Evolutionary conservation across 768 basidiomycete genomes (phyloP), one percentile per base, ranked within the genome.

Genomic region (Gymnopilus junonius): DNA sequence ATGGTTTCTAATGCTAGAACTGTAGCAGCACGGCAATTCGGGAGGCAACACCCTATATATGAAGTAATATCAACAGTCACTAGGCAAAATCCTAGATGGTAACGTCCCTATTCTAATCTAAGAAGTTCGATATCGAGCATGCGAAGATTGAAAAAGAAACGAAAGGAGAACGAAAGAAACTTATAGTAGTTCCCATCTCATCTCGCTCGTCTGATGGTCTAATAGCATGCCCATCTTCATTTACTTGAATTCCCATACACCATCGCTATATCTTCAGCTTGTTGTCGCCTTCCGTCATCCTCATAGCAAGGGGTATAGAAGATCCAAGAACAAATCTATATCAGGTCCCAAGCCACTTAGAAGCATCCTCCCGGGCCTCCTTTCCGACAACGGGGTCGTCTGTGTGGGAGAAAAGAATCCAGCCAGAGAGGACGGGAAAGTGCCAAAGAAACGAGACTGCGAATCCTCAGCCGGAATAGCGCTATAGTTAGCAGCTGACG

Each of bases 41-140:
- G 29, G 32, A 51, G 27, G 29, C n/a, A n/a, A 29, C 48, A 51
- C 29, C 29, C n/a, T 17, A 32, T 29, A n/a, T 51, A 32, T 15
- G 27, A 51, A n/a, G n/a, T n/a, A n/a, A n/a, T n/a, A n/a, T n/a
- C 48, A n/a, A 51, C 48, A 51, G 45, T 51, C 48, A 32, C 48
- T 29, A 29, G 8, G 48, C 48, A 20, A 51, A 51, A 17, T n/a
- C 48, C 4, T 29, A 14, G n/a, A 50, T 50, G 48, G 48, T 17
- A 51, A 51, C 48, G 15, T n/a, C 29, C 12, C 27, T n/a, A 51
- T 32, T 51, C 48, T 51, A 51, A 51, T 51, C 48, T 51, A 20
- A 31, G n/a, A 51, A n/a, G 48, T 51, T 31, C 48, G 29, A 29
- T 32, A n/a, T n/a, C 27, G 29, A 51, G 15, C 7, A 32, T 11